Conservation (phyloP, 805 yeast species). For the Jamesozyma hellenica region DNA sequence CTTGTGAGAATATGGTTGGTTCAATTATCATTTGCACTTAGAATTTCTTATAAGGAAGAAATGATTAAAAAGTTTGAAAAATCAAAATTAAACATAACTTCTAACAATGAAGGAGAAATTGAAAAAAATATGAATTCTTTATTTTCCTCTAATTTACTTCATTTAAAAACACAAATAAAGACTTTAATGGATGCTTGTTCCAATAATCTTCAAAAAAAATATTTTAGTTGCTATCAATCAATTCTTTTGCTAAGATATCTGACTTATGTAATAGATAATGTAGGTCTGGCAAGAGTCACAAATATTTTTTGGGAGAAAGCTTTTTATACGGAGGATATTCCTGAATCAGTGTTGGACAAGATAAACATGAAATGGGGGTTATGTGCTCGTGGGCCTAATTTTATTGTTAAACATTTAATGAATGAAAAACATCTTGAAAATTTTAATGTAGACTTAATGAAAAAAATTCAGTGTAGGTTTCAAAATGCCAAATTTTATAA, state of each 20-base stretch:
- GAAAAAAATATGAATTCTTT: not conserved
- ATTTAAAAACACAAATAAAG: slow-evolving; percentile 7
- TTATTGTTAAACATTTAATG: slow-evolving; percentile 7
- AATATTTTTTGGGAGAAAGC: slow-evolving; percentile 11
- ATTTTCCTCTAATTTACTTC: not conserved
- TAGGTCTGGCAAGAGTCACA: slow-evolving; percentile 3
- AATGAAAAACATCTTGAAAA: slow-evolving; percentile 7
- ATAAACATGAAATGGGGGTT: slow-evolving; percentile 18
- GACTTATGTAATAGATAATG: slow-evolving; percentile 8
- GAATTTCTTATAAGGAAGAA: slow-evolving; percentile 8
- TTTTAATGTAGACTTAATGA: slow-evolving; percentile 3
- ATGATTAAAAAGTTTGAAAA: not conserved
- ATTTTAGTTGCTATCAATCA: slow-evolving; percentile 10
- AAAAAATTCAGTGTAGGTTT: slow-evolving; percentile 4
- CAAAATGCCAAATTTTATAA: slow-evolving; percentile 1
- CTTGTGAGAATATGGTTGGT: slow-evolving; percentile 8
- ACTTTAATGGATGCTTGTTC: slow-evolving; percentile 2
- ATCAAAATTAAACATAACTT: not conserved
- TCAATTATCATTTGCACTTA: slow-evolving; percentile 9
- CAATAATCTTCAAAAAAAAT: slow-evolving; percentile 4
- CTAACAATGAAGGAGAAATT: not conserved
- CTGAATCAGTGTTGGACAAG: slow-evolving; percentile 8
- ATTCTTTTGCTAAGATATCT: slow-evolving; percentile 11
- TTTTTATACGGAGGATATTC: slow-evolving; percentile 4
- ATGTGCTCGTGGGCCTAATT: slow-evolving; percentile 6